These are phyloP conservation scores for Fusarium fujikuroi DNA, from an alignment of 2,329 filamentous ascomycete genomes.

Conservation along the genomic window DNA sequence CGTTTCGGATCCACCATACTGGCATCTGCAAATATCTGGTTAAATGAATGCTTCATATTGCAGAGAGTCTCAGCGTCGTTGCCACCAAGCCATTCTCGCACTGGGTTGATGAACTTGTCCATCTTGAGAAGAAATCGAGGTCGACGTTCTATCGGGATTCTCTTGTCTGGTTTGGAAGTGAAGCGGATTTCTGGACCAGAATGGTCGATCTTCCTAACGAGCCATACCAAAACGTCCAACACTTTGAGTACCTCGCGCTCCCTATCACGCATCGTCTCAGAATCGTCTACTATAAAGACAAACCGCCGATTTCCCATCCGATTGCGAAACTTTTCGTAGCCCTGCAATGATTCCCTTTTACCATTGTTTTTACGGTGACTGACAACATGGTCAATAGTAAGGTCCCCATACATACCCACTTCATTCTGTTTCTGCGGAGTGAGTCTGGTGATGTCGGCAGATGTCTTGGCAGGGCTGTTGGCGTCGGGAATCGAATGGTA, in stretches of 20 bases:
- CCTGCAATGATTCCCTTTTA: not conserved
- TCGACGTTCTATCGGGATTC: not conserved
- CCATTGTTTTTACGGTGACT: not conserved
- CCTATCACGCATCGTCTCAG: not conserved
- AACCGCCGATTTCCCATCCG: constrained; percentile 6
- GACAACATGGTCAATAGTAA: not conserved
- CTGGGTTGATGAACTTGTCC: not conserved
- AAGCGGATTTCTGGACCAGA: constrained; percentile 14
- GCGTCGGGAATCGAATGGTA: not conserved
- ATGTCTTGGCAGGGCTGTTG: not conserved
- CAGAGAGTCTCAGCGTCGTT: not conserved
- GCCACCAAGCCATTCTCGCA: not conserved
- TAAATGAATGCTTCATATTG: constrained; percentile 14
- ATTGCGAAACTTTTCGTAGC: not conserved
- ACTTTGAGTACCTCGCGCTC: not conserved
- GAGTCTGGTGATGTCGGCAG: not conserved
- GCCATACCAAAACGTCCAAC: constrained; percentile 1
- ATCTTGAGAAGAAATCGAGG: not conserved
- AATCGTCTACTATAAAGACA: constrained; percentile 29
- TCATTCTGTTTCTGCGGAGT: not conserved
- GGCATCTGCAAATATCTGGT: not conserved
- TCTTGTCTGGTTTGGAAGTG: not conserved
- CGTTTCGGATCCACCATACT: not conserved
- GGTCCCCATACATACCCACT: not conserved
- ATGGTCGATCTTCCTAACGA: constrained; percentile 4